Evolutionary conservation across 768 basidiomycete species (phyloP).

Genomic region (Hygrophoropsis aurantiaca): DNA sequence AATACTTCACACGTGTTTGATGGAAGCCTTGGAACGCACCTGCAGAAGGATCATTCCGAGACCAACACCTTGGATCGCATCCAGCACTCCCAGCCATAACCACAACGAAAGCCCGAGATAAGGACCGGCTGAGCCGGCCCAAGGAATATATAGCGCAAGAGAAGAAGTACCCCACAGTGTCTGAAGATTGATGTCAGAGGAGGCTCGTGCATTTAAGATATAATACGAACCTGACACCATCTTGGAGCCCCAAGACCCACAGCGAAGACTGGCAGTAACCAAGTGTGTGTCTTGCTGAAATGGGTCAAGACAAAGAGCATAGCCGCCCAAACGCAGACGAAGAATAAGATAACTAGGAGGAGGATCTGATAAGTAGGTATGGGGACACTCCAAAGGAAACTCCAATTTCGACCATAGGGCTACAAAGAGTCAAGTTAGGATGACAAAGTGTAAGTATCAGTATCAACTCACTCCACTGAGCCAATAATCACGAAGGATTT

Average conservation of each 20-base stretch:
- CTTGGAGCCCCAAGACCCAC: conserved; percentile 91
- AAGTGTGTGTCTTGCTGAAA: conserved; percentile 92
- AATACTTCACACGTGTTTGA: not conserved
- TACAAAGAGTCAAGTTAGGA: conserved; percentile 28
- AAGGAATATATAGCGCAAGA: conserved; percentile 88
- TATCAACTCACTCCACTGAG: conserved; percentile 68
- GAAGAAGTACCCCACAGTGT: conserved; percentile 97
- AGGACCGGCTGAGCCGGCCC: conserved; percentile 84
- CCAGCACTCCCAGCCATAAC: conserved; percentile 94
- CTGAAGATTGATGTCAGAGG: conserved; percentile 28
- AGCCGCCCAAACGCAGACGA: conserved; percentile 81
- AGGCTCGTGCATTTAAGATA: not conserved
- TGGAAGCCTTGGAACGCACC: conserved; percentile 19
- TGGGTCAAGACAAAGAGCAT: conserved; percentile 75
- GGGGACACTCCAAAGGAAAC: conserved; percentile 84
- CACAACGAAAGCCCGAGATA: conserved; percentile 89
- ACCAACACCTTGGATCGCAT: conserved; percentile 93
- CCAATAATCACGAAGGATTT: conserved; percentile 92
- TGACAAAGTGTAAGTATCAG: not conserved
- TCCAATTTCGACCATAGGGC: conserved; percentile 95
- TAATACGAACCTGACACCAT: conserved; percentile 80
- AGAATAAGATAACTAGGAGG: conserved; percentile 79
- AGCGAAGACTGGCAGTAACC: conserved; percentile 92
- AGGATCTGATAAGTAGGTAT: conserved; percentile 84
- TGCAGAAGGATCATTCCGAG: conserved; percentile 89